These are phyloP conservation scores for Mycena amicta DNA, from an alignment of 768 basidiomycete species.

Conservation along the genomic window DNA sequence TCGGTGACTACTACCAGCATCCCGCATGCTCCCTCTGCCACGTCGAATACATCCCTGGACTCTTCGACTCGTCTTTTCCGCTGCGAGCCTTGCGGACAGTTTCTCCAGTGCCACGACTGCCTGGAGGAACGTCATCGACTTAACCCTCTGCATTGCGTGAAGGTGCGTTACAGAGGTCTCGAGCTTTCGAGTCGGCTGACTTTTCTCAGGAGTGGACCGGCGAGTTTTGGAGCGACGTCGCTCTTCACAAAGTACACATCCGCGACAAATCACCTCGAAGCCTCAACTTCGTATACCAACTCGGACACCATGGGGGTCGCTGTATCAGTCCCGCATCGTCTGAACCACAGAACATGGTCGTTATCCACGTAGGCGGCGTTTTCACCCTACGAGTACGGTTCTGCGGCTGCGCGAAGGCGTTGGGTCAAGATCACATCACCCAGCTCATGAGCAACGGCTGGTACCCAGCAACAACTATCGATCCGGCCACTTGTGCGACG, in stretches of 20 bases:
- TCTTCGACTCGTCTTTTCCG: not conserved
- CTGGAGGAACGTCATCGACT: not conserved
- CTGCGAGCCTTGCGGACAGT: not conserved
- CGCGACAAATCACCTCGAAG: not conserved
- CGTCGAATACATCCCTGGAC: too few species aligned
- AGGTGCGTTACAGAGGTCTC: constrained; percentile 1
- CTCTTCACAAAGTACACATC: not conserved
- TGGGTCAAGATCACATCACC: too few species aligned
- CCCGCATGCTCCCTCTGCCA: not conserved
- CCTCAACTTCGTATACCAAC: not conserved
- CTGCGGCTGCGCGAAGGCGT: too few species aligned
- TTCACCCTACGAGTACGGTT: too few species aligned
- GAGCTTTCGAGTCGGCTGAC: not conserved
- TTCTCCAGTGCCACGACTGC: not conserved
- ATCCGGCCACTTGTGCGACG: too few species aligned
- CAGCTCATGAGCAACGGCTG: too few species aligned
- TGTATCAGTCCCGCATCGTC: too few species aligned
- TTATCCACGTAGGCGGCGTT: too few species aligned
- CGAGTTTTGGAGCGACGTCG: not conserved
- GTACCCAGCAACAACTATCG: too few species aligned
- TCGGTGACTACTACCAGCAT: not conserved
- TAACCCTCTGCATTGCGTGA: not conserved
- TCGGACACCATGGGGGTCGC: too few species aligned
- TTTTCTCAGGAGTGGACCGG: constrained; percentile 13
- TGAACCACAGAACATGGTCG: too few species aligned